phyloP scores from a whole-genome alignment of 148 eudicot species.

The Rhododendron simsii region DNA sequence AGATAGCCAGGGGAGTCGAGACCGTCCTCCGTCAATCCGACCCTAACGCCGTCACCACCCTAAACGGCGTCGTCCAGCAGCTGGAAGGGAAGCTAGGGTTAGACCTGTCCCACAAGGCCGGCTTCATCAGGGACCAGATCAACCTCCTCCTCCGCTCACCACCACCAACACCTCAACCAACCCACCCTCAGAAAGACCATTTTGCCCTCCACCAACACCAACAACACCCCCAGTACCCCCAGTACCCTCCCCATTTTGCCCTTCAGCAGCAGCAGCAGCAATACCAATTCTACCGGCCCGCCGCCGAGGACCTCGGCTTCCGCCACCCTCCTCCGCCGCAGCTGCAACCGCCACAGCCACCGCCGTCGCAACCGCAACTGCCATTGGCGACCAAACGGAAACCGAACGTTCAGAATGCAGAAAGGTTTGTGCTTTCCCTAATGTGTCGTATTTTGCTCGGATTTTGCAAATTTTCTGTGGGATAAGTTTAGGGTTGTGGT shows the following conservation, averaged over 20 bases:
- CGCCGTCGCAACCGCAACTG: not conserved
- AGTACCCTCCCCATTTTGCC: conserved; percentile 32
- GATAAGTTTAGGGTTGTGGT: not conserved
- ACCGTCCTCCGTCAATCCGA: conserved; percentile 42
- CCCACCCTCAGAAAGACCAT: conserved; percentile 25
- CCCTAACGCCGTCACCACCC: conserved; percentile 34
- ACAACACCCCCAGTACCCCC: conserved; percentile 16
- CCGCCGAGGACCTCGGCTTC: conserved; percentile 7
- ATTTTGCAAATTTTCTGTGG: not conserved
- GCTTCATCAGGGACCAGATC: conserved; percentile 45
- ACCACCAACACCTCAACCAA: conserved; percentile 17
- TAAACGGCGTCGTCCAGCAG: conserved; percentile 44
- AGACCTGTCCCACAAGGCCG: conserved; percentile 46
- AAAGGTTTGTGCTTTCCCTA: conserved; percentile 16
- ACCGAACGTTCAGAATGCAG: conserved; percentile 18
- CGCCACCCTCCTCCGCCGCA: conserved; percentile 7
- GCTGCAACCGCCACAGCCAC: not conserved
- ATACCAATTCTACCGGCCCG: conserved; percentile 6
- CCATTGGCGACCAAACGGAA: not conserved
- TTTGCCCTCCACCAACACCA: conserved; percentile 27
- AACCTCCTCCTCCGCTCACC: conserved; percentile 30
- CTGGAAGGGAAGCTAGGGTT: conserved; percentile 41
- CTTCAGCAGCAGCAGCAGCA: conserved; percentile 29
- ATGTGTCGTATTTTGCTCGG: not conserved
- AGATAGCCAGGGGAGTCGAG: conserved; percentile 48